These are phyloP conservation scores for Bruguiera sexangula DNA, from an alignment of 345 rosid species.

Conservation along the genomic window DNA sequence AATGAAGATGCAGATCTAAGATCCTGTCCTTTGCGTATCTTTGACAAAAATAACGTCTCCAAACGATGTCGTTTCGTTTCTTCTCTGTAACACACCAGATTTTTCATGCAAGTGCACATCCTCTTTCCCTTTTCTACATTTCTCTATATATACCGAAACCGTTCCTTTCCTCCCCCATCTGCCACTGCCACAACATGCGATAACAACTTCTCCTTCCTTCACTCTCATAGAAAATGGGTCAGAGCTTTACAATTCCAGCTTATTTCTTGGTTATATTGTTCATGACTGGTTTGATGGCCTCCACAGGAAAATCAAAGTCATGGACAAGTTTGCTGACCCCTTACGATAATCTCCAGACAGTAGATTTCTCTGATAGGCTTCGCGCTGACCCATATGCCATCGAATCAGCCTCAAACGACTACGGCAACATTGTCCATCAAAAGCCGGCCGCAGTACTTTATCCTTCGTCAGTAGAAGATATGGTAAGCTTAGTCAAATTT, in stretches of 20 bases:
- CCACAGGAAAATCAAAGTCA: constrained; percentile 27
- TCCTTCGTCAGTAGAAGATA: constrained; percentile 56
- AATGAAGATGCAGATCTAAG: constrained; percentile 12
- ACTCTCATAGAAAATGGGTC: constrained; percentile 26
- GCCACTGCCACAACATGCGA: constrained; percentile 1
- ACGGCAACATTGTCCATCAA: constrained; percentile 52
- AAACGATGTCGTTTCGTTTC: constrained; percentile 25
- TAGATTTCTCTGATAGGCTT: constrained; percentile 27
- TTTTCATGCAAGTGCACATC: constrained; percentile 21
- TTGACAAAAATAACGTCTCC: constrained; percentile 11
- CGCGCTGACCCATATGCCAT: constrained; percentile 41
- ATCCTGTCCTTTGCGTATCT: constrained; percentile 12
- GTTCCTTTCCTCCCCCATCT: not conserved
- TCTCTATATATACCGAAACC: constrained; percentile 7
- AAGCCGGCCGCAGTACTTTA: constrained; percentile 60
- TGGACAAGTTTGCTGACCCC: constrained; percentile 14
- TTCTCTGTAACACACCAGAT: constrained; percentile 4
- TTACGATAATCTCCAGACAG: constrained; percentile 13
- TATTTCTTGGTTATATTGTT: constrained; percentile 28
- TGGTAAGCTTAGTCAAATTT: constrained; percentile 39
- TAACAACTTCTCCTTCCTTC: not conserved
- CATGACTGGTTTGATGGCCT: constrained; percentile 23
- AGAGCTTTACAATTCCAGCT: constrained; percentile 19
- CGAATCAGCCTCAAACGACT: constrained; percentile 52
- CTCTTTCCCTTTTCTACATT: not conserved